These are phyloP conservation scores for Phaeosphaeriaceae sp. DNA, from an alignment of 2,329 filamentous ascomycete genomes.

Conservation along the genomic window DNA sequence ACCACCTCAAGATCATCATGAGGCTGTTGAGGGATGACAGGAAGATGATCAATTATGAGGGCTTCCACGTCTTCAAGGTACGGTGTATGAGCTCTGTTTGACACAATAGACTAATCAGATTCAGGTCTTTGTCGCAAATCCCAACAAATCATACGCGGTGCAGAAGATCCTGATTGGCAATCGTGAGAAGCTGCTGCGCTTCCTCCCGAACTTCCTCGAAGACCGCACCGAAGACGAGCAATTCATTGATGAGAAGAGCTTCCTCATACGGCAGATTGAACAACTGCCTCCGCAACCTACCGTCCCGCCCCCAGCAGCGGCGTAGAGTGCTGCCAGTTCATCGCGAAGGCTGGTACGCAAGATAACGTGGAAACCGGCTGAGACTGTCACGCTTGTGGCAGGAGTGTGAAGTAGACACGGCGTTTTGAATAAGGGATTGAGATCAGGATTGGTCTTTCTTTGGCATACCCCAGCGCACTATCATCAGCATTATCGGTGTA, in stretches of 20 bases:
- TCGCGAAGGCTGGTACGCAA: neutral
- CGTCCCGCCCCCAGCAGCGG: slow-evolving; percentile 28
- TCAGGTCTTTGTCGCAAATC: slow-evolving; percentile 94
- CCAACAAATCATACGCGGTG: slow-evolving; percentile 95
- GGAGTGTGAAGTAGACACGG: slow-evolving; percentile 6
- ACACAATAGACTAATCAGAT: neutral
- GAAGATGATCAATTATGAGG: slow-evolving; percentile 99
- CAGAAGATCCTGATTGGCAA: slow-evolving; percentile 97
- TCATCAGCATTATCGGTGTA: slow-evolving; percentile 12
- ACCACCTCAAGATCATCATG: slow-evolving; percentile 98
- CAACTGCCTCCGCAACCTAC: slow-evolving; percentile 45
- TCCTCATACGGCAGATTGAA: slow-evolving; percentile 92
- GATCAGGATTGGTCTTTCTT: slow-evolving; percentile 4
- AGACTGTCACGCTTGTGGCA: neutral
- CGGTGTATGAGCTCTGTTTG: neutral
- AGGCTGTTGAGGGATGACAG: slow-evolving; percentile 93
- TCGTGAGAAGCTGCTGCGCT: slow-evolving; percentile 85
- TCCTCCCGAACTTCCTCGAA: slow-evolving; percentile 89
- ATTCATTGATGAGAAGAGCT: slow-evolving; percentile 97
- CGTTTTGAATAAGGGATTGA: slow-evolving; percentile 9
- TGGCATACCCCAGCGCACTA: slow-evolving; percentile 5
- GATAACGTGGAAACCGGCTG: neutral
- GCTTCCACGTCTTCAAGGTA: slow-evolving; percentile 97
- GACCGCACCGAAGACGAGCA: slow-evolving; percentile 97
- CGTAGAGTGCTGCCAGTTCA: slow-evolving; percentile 7